phyloP scores from a whole-genome alignment of 768 basidiomycete species.

The Strobilomyces echinocephalus region DNA sequence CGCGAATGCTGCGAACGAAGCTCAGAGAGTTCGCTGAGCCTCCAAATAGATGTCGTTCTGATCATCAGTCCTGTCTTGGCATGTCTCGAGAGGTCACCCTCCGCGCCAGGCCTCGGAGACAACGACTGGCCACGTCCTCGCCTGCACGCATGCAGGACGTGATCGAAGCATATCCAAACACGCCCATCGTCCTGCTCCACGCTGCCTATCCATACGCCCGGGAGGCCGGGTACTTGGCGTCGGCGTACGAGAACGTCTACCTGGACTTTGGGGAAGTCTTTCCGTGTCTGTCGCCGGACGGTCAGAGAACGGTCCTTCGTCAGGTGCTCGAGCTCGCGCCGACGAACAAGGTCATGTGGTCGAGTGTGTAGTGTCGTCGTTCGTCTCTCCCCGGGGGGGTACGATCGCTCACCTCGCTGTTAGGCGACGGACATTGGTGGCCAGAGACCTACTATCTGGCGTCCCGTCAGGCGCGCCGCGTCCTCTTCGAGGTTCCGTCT shows the following conservation, averaged over 20 bases:
- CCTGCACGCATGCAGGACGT: constrained; percentile 66
- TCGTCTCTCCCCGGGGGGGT: no score
- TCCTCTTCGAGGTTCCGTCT: constrained; percentile 49
- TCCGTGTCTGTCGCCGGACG: constrained; percentile 53
- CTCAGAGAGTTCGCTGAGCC: no score
- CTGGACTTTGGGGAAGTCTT: constrained; percentile 81
- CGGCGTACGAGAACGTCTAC: constrained; percentile 70
- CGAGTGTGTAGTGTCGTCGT: constrained; percentile 46
- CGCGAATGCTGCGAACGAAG: no score
- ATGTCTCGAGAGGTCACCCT: no score
- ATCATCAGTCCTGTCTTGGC: no score
- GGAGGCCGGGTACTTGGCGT: constrained; percentile 72
- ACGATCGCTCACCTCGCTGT: constrained; percentile 2
- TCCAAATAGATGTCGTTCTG: no score
- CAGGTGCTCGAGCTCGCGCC: constrained; percentile 69
- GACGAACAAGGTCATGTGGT: constrained; percentile 79
- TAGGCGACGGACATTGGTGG: constrained; percentile 44
- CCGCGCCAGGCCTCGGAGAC: constrained; percentile 54
- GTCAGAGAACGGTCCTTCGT: constrained; percentile 54
- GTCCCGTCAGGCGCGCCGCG: constrained; percentile 56
- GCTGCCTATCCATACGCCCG: constrained; percentile 74
- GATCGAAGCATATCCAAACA: constrained; percentile 57
- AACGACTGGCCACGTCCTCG: constrained; percentile 52
- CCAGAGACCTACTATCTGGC: constrained; percentile 75
- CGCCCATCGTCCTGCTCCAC: constrained; percentile 66